These are phyloP conservation scores for Cyphellophora attinorum DNA, from an alignment of 2,329 filamentous ascomycete genomes.

Conservation along the genomic window DNA sequence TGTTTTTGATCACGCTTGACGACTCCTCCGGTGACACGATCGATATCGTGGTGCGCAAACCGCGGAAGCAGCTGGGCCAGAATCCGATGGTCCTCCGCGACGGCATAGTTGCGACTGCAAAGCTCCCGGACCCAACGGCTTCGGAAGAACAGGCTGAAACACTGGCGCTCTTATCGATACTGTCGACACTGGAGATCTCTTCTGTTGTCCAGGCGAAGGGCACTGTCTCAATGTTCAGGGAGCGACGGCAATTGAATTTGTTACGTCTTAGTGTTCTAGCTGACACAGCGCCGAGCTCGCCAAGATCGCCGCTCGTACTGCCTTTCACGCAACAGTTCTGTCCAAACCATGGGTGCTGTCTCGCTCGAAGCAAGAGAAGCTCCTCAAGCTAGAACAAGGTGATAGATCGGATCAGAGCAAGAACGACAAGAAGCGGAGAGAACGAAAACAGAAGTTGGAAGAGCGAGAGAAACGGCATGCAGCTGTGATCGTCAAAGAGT, in stretches of 20 bases:
- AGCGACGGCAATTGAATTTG: slow-evolving; percentile 42
- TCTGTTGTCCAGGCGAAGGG: slow-evolving; percentile 48
- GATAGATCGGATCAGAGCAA: too few species aligned
- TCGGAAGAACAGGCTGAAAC: slow-evolving; percentile 1
- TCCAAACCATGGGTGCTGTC: slow-evolving; percentile 44
- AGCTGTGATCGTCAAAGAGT: slow-evolving; percentile 19
- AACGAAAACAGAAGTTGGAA: slow-evolving; percentile 21
- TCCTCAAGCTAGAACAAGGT: slow-evolving; percentile 29
- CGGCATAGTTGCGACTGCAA: not conserved
- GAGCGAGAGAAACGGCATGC: slow-evolving; percentile 31
- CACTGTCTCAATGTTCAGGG: slow-evolving; percentile 42
- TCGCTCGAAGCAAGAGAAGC: slow-evolving; percentile 30
- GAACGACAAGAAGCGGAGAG: slow-evolving; percentile 21
- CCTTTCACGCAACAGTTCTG: slow-evolving; percentile 41
- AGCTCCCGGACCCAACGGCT: slow-evolving; percentile 2
- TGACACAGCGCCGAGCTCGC: slow-evolving; percentile 44
- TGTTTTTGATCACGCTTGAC: slow-evolving; percentile 44
- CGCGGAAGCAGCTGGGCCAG: slow-evolving; percentile 15
- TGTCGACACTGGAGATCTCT: slow-evolving; percentile 40
- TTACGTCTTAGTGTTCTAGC: slow-evolving; percentile 41
- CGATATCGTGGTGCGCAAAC: slow-evolving; percentile 41
- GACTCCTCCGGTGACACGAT: slow-evolving; percentile 52
- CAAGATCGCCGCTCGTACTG: slow-evolving; percentile 42
- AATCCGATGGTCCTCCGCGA: not conserved
- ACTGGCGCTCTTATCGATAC: slow-evolving; percentile 7